A percentile compares a stretch with the other conserved stretches of the same genome.
Evolutionary conservation across 2,329 filamentous ascomycete species (phyloP).

Genomic region (Akanthomyces lecanii): DNA sequence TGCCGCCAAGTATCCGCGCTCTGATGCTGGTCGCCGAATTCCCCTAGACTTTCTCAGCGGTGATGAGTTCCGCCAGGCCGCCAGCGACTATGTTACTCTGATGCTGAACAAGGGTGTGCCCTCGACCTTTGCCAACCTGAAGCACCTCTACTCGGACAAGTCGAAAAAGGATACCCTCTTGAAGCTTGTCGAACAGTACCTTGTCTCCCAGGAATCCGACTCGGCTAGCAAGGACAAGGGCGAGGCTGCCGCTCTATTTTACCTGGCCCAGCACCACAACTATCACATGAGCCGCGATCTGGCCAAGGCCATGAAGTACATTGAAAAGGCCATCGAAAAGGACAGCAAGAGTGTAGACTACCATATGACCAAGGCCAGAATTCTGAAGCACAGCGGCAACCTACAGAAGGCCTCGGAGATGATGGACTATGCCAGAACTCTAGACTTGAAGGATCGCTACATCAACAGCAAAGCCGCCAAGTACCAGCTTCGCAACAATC

Average conservation of each 20-base stretch:
- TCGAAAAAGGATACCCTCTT: slow-evolving; percentile 75
- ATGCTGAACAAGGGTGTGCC: slow-evolving; percentile 93
- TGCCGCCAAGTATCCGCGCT: slow-evolving; percentile 73
- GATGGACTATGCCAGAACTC: slow-evolving; percentile 81
- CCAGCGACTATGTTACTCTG: slow-evolving; percentile 71
- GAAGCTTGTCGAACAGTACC: slow-evolving; percentile 73
- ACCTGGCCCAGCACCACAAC: slow-evolving; percentile 95
- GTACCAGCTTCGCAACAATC: slow-evolving; percentile 89
- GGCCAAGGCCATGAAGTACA: slow-evolving; percentile 72
- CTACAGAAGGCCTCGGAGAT: slow-evolving; percentile 72
- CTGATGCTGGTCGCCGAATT: slow-evolving; percentile 79
- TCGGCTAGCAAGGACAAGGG: slow-evolving; percentile 52
- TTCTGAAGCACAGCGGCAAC: slow-evolving; percentile 87
- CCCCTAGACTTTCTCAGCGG: slow-evolving; percentile 86
- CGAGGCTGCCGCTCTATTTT: slow-evolving; percentile 79
- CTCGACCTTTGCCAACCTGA: slow-evolving; percentile 94
- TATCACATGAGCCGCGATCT: slow-evolving; percentile 84
- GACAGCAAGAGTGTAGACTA: slow-evolving; percentile 83
- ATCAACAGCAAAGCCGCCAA: slow-evolving; percentile 99
- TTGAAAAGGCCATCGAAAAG: slow-evolving; percentile 77
- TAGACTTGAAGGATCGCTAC: slow-evolving; percentile 89
- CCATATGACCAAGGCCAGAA: slow-evolving; percentile 90
- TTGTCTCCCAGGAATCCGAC: slow-evolving; percentile 54
- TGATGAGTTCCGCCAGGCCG: slow-evolving; percentile 73
- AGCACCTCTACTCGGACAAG: slow-evolving; percentile 78